phyloP scores from a whole-genome alignment of 2,329 filamentous ascomycete species.

The Trichoderma semiorbis region DNA sequence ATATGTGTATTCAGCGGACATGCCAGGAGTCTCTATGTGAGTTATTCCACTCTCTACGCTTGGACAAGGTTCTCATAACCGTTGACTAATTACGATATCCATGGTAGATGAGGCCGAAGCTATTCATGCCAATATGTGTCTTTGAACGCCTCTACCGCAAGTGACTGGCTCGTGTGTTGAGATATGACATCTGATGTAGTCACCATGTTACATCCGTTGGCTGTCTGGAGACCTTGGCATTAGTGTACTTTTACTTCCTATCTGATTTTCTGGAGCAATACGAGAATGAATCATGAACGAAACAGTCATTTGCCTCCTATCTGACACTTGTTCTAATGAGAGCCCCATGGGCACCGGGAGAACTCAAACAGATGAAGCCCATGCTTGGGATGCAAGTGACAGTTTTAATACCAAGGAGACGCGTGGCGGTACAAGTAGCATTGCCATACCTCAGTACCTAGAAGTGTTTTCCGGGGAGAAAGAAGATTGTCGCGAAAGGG shows the following conservation, averaged over 20 bases:
- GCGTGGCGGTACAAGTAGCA: not conserved
- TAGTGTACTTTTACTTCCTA: not conserved
- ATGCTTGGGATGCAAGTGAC: not conserved
- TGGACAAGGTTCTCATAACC: not conserved
- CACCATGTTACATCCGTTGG: not conserved
- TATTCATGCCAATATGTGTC: not conserved
- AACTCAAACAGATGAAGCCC: not conserved
- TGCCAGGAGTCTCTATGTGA: constrained; percentile 12
- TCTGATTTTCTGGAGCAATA: not conserved
- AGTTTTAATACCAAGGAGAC: not conserved
- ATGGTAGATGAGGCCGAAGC: not conserved
- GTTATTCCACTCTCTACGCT: not conserved
- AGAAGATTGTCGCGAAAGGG: not conserved
- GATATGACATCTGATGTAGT: not conserved
- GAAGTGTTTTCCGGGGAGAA: not conserved
- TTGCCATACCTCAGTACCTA: not conserved
- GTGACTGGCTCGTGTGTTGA: not conserved
- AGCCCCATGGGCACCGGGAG: not conserved
- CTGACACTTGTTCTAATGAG: not conserved
- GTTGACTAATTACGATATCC: not conserved
- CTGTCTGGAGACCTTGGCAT: not conserved
- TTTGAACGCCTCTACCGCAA: not conserved
- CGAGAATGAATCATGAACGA: not conserved
- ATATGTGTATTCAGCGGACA: constrained; percentile 11
- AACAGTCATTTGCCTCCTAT: not conserved